Evolutionary conservation across 139 green algal species (phyloP).

Genomic region (Eudorina sp.): DNA sequence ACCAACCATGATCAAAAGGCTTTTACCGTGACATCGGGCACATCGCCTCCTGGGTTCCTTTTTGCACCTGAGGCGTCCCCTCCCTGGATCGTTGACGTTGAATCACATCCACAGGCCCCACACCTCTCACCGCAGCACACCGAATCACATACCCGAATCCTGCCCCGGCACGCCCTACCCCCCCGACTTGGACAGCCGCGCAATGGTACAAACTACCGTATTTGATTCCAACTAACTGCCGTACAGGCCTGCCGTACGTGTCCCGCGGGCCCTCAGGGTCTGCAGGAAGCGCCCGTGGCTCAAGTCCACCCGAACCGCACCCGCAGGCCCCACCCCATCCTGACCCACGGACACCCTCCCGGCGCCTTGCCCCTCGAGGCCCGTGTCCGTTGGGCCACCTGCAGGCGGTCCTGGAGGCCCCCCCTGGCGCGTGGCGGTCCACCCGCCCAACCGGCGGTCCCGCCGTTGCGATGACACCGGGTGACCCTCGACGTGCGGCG

Average conservation of each 20-base stretch:
- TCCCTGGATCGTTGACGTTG: background rate
- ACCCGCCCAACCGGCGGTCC: background rate
- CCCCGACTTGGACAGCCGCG: no score
- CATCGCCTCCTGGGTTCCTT: no score
- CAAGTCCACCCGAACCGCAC: conserved; percentile 1
- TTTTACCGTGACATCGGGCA: no score
- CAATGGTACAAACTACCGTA: background rate
- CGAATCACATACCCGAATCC: no score
- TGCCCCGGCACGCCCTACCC: no score
- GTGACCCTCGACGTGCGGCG: background rate
- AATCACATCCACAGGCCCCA: background rate
- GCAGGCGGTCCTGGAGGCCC: background rate
- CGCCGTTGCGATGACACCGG: background rate
- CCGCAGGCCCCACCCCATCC: background rate
- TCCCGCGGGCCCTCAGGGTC: background rate
- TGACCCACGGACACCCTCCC: background rate
- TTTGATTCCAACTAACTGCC: background rate
- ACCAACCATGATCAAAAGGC: no score
- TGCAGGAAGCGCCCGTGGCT: conserved; percentile 15
- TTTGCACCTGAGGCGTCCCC: no score
- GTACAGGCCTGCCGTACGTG: background rate
- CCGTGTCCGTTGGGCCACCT: background rate
- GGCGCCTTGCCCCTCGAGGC: background rate
- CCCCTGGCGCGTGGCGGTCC: no score
- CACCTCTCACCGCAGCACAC: background rate